Evolutionary conservation across 1,284 basidiomycete genomes (phyloP).

Genomic region (Cutaneotrichosporon cutaneum): DNA sequence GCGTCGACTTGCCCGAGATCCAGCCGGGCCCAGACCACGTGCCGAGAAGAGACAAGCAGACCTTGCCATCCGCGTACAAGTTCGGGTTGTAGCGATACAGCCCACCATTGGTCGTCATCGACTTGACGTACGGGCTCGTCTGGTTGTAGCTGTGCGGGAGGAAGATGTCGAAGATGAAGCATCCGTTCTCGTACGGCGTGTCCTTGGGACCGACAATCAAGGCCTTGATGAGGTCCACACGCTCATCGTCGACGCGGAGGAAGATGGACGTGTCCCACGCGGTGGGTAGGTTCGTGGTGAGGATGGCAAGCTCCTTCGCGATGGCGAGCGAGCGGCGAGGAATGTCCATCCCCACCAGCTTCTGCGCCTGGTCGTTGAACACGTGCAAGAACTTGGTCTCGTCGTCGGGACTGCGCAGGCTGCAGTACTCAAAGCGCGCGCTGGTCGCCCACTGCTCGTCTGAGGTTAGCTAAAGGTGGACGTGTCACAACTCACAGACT

Average conservation of each 20-base stretch:
- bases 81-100: constrained; percentile 88
- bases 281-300: constrained; percentile 83
- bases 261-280: constrained; percentile 89
- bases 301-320: constrained; percentile 84
- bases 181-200: constrained; percentile 69
- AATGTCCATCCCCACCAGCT: constrained; percentile 58
- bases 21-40: constrained; percentile 88
- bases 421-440: constrained; percentile 82
- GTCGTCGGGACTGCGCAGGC: constrained; percentile 47
- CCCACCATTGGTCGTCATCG: constrained; percentile 88
- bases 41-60: constrained; percentile 83
- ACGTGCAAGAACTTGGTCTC: constrained; percentile 28
- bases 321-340: constrained; percentile 85
- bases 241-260: constrained; percentile 61
- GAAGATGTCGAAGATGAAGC: constrained; percentile 79
- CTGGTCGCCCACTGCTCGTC: constrained; percentile 75
- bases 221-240: constrained; percentile 87
- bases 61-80: constrained; percentile 74
- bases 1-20: constrained; percentile 77
- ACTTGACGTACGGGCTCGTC: constrained; percentile 63
- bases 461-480: constrained; percentile 26
- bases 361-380: constrained; percentile 22
- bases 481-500: constrained; percentile 55
- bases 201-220: constrained; percentile 83
- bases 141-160: constrained; percentile 57